phyloP scores from a whole-genome alignment of 2,329 filamentous ascomycete species.

The Daldinia sp. region DNA sequence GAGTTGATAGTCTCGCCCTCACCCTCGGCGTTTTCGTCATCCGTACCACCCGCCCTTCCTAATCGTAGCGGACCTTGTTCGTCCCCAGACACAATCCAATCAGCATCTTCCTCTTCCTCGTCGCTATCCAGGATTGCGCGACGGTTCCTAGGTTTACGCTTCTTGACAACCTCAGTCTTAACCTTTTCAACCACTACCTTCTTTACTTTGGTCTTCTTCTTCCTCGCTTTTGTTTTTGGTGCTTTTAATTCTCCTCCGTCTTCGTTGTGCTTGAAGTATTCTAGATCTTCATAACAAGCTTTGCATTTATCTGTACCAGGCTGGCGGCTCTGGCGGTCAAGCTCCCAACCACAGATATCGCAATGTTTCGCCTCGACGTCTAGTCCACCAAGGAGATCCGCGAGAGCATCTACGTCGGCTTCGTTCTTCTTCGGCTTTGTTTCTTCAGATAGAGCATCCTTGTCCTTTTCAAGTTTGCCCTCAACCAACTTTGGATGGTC shows the following conservation, averaged over 20 bases:
- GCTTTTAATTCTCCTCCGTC: constrained; percentile 54
- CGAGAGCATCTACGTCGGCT: constrained; percentile 82
- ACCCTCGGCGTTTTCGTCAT: constrained; percentile 89
- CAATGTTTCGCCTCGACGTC: constrained; percentile 83
- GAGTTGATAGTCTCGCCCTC: constrained; percentile 83
- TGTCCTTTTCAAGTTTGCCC: constrained; percentile 86
- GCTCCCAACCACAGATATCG: constrained; percentile 81
- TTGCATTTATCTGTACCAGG: constrained; percentile 68
- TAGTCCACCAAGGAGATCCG: constrained; percentile 87
- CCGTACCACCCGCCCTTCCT: constrained; percentile 84
- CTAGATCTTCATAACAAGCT: constrained; percentile 81
- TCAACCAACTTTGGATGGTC: constrained; percentile 93
- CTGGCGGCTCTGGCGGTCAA: constrained; percentile 64
- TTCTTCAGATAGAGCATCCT: constrained; percentile 81
- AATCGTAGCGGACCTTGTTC: constrained; percentile 72
- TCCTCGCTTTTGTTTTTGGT: constrained; percentile 55
- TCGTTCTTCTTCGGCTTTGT: constrained; percentile 65
- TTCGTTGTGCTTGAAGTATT: constrained; percentile 67
- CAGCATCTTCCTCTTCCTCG: constrained; percentile 75
- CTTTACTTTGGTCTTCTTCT: constrained; percentile 51
- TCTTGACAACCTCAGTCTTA: constrained; percentile 49
- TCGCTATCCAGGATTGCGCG: constrained; percentile 63
- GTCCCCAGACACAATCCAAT: constrained; percentile 82
- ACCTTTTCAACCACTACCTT: constrained; percentile 53
- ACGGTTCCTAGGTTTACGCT: constrained; percentile 53